Evolutionary conservation across 2,329 filamentous ascomycete species (phyloP), one percentile per base, ranked within the genome.

Genomic region (Dendrostoma leiphaemia): DNA sequence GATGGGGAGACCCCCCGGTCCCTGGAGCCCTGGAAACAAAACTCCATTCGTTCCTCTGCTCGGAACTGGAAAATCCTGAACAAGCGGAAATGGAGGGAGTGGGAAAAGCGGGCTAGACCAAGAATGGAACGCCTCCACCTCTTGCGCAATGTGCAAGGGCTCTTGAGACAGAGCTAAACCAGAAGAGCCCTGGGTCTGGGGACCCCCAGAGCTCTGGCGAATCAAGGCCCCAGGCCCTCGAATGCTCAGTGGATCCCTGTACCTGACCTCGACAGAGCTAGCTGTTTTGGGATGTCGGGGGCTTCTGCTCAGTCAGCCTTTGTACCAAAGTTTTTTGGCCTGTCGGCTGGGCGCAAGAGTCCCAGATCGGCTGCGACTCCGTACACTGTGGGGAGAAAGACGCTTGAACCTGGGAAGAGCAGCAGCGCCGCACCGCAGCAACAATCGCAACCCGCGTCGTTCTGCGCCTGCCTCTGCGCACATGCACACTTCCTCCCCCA

Each of bases 381-480:
- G 43, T 45, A 34, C 48, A 40, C 48, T 50, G 37, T 41, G 48
- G 32, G 21, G 41, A 45, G 41, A 45, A n/a, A 23, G 41, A 26
- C 6, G 15, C n/a, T n/a, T 49, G 28, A 49, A 32, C 47, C 47
- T 31, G 47, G 47, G 47, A 24, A 40, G 13, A 38, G 21, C 15
- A 50, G 23, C 13, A 50, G 26, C 45, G 40, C 37, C 53, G 46
- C 49, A 53, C 53, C 40, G 46, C 56, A 58, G 52, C 43, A 34
- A 58, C 53, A 55, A 56, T 55, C 52, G 45, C 56, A 53, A 59
- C 57, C 59, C 51, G 47, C 47, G 23, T 49, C 47, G 26, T 50
- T 34, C 45, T 35, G 26, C 35, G 15, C 48, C 19, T 50, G 26
- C 28, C 19, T 26, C 21, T 21, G 26, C 35, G 15, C 26, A 15